Evolutionary conservation across 345 rosid genomes (phyloP), one percentile per base, ranked within the genome.

Genomic region (rapeseed (Brassica napus)): DNA sequence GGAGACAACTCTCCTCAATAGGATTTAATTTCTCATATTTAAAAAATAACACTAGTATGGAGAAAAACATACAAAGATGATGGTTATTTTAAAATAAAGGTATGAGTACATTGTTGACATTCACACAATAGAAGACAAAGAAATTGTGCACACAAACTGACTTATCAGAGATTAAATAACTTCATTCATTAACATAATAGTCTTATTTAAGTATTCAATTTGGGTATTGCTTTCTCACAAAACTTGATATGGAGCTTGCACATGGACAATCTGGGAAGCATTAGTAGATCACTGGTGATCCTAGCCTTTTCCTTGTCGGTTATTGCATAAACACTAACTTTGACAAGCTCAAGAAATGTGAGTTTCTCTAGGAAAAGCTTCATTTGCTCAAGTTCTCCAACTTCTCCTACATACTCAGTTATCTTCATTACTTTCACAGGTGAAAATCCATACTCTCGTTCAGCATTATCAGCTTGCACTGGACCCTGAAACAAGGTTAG

Each of bases 401-500:
- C 30, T 24, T 47, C n/a, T 14, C 59, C 59, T 68, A 14, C 57
- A 67, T 42, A 67, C 57, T 68, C 23, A 7, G 58, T 44, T 44
- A 68, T 68, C 71, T 68, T 44, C 58, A 44, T 9, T 68, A 68
- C 59, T 68, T 14, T 24, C 58, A 68, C 35, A 0, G 35, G 37
- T 12, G 58, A 24, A 15, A 4, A 28, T 42, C 18, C 58, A 44
- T 68, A 44, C 26, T 44, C 23, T 24, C 14, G 21, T 23, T 24
- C 71, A 67, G 0, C n/a, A 24, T 3, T 68, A 24, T 14, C 32
- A 37, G 15, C 16, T 3, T 35, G 15, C 69, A 35, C 4, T 37
- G 54, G 49, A 65, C 69, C 69, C 54, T 65, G 15, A 65, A 65
- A 65, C 54, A 59, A 65, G 9, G 1, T 65, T 65, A 10, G 9